Base-by-base conservation (phyloP, 371 early-diverging fungal genomes). In the Circinella umbellata region DNA sequence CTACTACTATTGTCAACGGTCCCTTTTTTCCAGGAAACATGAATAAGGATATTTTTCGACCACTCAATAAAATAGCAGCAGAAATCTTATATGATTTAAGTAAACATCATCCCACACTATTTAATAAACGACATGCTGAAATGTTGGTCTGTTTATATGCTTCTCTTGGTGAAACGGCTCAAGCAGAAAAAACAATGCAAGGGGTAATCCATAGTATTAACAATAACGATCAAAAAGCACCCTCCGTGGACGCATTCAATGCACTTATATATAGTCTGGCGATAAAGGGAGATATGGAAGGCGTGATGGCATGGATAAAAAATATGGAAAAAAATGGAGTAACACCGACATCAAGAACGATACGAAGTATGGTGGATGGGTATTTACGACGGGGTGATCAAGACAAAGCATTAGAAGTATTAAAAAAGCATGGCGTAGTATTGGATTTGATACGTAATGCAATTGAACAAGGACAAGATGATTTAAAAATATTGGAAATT, bases 191-290 rank as follows among this genome's bases (percentile, higher is more conserved):
- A 14, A 18, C 78, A 11, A 35, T 76, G n/a, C 27, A 55, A 57
- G 69, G 63, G 34, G 49, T 47, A 63, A 49, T 63, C 2, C 9
- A 8, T 48, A 65, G 35, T 10, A 74, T 69, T 13, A 49, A 27
- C 36, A 46, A 8, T 39, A 65, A 35, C 7, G 73, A 71, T 10
- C 51, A 27, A 34, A 46, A 15, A 18, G 73, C 78, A 4, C 66
- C 72, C 2, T 61, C 71, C 4, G 64, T 48, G 17, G 70, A 27
- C 27, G 27, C 76, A 0, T 80, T 70, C 67, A 75, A 77, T 17
- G 54, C 69, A 10, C 55, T 85, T 6, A 71, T 87, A 10, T 59
- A 69, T 13, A 61, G 77, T 3, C 60, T 79, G 37, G 76, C 78
- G 14, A 54, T 64, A 5, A 35, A 48, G 11, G 65, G 70, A 14